Evolutionary conservation across 23 red algal genomes (phyloP).

Genomic region (Gracilaria vermiculophylla): DNA sequence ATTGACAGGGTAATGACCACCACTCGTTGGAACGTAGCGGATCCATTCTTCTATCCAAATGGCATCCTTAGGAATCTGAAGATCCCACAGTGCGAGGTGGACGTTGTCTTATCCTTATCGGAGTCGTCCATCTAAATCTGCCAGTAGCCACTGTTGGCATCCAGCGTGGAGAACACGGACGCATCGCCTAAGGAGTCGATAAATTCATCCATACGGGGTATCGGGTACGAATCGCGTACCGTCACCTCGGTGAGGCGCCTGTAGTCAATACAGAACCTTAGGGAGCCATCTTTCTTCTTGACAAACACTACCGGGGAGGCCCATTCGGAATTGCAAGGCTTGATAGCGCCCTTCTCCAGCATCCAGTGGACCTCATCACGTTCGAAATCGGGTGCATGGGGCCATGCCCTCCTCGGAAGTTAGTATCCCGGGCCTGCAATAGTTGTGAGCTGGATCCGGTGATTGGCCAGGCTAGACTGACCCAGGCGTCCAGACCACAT

Average conservation of each 20-base stretch:
- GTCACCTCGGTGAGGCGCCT: neutral
- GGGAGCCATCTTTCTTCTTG: neutral
- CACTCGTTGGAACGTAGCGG: conserved; percentile 36
- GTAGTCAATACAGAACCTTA: conserved; percentile 26
- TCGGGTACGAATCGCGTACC: neutral
- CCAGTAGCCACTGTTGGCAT: conserved; percentile 25
- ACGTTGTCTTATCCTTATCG: neutral
- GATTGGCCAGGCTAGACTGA: no score
- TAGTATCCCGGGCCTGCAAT: no score
- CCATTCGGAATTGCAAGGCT: neutral
- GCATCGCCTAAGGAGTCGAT: no score
- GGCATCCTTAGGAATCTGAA: neutral
- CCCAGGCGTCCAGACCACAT: no score
- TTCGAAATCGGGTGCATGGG: neutral
- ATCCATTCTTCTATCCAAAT: conserved; percentile 26
- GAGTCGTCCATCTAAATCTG: neutral
- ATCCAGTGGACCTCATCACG: neutral
- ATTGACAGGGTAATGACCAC: conserved; percentile 18
- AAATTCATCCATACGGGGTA: no score
- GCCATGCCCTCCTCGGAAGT: neutral
- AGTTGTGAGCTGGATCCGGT: no score
- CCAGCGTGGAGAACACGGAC: no score
- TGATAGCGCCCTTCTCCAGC: neutral
- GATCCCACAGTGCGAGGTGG: neutral
- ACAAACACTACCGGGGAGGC: neutral